Base-by-base conservation (phyloP, 2,329 filamentous ascomycete species). In the Graphilbum fragrans region DNA sequence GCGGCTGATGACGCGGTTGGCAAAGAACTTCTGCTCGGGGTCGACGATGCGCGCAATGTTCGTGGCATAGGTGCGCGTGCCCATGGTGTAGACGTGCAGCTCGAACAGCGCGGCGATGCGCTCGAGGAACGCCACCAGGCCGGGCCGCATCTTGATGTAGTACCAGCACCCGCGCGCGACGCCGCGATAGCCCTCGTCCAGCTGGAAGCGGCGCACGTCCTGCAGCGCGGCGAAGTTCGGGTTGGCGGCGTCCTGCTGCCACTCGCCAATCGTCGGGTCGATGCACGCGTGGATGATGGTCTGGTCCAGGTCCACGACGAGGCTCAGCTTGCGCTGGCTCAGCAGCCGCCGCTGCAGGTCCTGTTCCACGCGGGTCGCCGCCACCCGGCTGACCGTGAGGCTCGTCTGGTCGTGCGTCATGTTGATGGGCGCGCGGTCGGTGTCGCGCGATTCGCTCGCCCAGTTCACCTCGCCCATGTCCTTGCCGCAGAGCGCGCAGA, bases 11-110 rank as follows among this genome's bases (percentile, higher is more conserved):
- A 98, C 88, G 42, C 92, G 79, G 60, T 95, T 88, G 32, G 85
- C 90, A 58, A 98, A 98, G 10, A 94, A 77, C 56, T 82, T 88
- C 49, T 81, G 77, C 27, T 90, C 79, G 0, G 90, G 90, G 54
- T 98, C 92, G 47, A 98, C 84, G 47, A 98, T 90, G 51, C 83
- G 82, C 31, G 87, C 87, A 52, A 98, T 93, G 46, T 86, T 82
- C 51, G 88, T 72, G 10, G 92, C 92, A 57, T 98, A 98, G n/a
- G 90, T 86, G 48, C 92, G 77, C 19, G 92, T 98, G 43, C 90
- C 92, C 92, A 98, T 98, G 35, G 92, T 98, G 66, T 98, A 98
- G 48, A 98, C 90, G 58, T 98, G 92, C 54, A 96, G 69, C 64
- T 98, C 92, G 63, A 92, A 98, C 53, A 92, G 67, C 53, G 80